Percentiles rank a stretch among this genome's conserved stretches.
Conservation (phyloP, 129 eudicot genomes). For the Deinandra increscens region DNA sequence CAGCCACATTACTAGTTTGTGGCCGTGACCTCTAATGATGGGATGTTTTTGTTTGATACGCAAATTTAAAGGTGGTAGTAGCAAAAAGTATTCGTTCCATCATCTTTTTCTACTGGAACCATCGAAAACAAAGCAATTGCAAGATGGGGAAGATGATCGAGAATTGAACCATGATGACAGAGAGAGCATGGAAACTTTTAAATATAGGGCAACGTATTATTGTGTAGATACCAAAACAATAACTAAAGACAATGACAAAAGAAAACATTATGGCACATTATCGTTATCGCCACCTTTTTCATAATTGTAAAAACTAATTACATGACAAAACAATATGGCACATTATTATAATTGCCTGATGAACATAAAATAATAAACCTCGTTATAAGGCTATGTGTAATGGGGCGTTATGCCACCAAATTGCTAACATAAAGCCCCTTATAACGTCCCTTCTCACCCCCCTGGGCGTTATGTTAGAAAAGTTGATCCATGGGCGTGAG, state of each 20-base stretch:
- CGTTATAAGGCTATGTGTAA: too few relatives aligned
- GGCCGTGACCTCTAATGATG: slow-evolving; percentile 24
- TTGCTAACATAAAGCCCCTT: too few relatives aligned
- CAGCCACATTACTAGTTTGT: slow-evolving; percentile 19
- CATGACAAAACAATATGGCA: too few relatives aligned
- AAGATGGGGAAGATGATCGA: slow-evolving; percentile 23
- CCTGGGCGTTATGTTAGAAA: too few relatives aligned
- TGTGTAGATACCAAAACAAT: slow-evolving; percentile 33
- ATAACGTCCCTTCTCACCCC: too few relatives aligned
- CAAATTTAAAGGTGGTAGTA: slow-evolving; percentile 8
- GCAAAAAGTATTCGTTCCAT: slow-evolving; percentile 24
- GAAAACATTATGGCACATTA: slow-evolving; percentile 11
- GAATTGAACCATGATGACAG: too few relatives aligned
- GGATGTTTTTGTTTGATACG: slow-evolving; percentile 22
- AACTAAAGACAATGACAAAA: slow-evolving; percentile 25
- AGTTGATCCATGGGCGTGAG: too few relatives aligned
- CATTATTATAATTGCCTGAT: too few relatives aligned
- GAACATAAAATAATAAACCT: neutral
- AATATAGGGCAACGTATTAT: slow-evolving; percentile 17
- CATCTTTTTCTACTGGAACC: slow-evolving; percentile 20
- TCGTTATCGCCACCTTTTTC: slow-evolving; percentile 12
- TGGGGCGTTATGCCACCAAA: too few relatives aligned
- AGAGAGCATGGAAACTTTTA: slow-evolving; percentile 6
- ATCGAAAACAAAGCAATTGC: slow-evolving; percentile 18
- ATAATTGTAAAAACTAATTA: too few relatives aligned